Base-by-base conservation (phyloP, 2,329 filamentous ascomycete genomes). In the Alternaria incomplexa region DNA sequence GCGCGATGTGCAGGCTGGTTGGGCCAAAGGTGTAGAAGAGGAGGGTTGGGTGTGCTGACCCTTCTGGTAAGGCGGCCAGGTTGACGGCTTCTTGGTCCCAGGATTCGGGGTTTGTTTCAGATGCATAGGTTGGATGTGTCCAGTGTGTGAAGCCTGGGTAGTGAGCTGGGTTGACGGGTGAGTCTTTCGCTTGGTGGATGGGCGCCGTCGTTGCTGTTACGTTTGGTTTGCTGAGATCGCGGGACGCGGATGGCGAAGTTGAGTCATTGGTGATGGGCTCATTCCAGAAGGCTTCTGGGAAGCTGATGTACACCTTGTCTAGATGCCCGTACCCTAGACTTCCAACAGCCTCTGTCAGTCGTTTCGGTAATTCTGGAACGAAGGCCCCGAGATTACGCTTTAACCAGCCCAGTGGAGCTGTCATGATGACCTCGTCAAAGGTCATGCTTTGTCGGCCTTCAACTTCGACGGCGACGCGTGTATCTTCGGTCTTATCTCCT, bases 81-180 rank as follows among this genome's bases (percentile, higher is more conserved):
- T 95, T 93, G 61, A 96, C 85, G 56, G 89, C 87, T 80, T 95
- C 90, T 78, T 93, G 91, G 65, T 89, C 88, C 92, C 92, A 96
- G 63, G 84, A 80, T 6, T 85, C 71, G 2, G 88, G 86, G 68
- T 91, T 90, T 1, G 88, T 86, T 54, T 86, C 81, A 0, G 82
- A 65, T 0, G 89, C 86, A 76, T 97, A 96, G 2, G 75, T 79
- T 3, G 93, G 93, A 0, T 88, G 81, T 36, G 93, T 85, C 86
- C 93, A 96, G 73, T 93, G 89, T 46, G 88, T 89, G 79, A 95
- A 94, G 23, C 90, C 89, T 5, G 89, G 85, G 36, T 87, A 82
- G 48, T 81, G 81, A 32, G 66, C 45, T 46, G 73, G 66, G n/a
- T 71, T 65, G 30, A 67, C 52, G 4, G 81, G 76, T 11, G 69